Evolutionary conservation across 2,329 filamentous ascomycete species (phyloP), one percentile per base, ranked within the genome.

Genomic region (Hymenotorrendiella dingleyae): DNA sequence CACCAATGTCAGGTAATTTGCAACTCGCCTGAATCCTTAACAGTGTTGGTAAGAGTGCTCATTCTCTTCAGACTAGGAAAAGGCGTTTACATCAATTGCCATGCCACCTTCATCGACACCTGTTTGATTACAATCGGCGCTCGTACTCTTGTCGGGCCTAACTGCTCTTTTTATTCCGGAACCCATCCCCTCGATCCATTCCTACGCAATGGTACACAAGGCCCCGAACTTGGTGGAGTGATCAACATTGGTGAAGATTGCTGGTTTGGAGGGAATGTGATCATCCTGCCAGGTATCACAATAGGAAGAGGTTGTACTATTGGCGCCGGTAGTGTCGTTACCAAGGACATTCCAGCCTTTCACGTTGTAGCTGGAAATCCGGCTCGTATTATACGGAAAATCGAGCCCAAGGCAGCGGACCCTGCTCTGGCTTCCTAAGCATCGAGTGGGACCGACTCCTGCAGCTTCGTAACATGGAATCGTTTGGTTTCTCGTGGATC

Each of bases 271-370:
- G 84, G 84, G 0, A 82, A 81, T 56, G 80, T 79, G 4, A 77
- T 71, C 17, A 76, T 94, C 14, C 67, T 90, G 32, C 80, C 86
- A 0, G 88, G 88, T 0, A 80, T 94, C 19, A 90, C 75, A 1
- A 83, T 94, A 50, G 88, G 89, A 0, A 71, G 74, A 42, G 87
- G 88, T 0, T 72, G 69, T 4, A 85, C 82, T 0, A 73, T 94
- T 47, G 89, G 86, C 1, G 88, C 89, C 1, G 86, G 84, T 1
- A 87, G 82, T 59, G 85, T 94, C 4, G 87, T 94, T 19, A 93
- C 86, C 2, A 93, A 83, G 66, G 71, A 83, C 61, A 74, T 86
- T n/a, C 72, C 78, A 4, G 71, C 75, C 6, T 80, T 77, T 49
- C 72, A 72, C 7, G 71, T 82, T 10, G 80, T 79, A 1, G 81